Evolutionary conservation across 352 stramenopile species (phyloP).

Genomic region (Phytopythium mirpurense): DNA sequence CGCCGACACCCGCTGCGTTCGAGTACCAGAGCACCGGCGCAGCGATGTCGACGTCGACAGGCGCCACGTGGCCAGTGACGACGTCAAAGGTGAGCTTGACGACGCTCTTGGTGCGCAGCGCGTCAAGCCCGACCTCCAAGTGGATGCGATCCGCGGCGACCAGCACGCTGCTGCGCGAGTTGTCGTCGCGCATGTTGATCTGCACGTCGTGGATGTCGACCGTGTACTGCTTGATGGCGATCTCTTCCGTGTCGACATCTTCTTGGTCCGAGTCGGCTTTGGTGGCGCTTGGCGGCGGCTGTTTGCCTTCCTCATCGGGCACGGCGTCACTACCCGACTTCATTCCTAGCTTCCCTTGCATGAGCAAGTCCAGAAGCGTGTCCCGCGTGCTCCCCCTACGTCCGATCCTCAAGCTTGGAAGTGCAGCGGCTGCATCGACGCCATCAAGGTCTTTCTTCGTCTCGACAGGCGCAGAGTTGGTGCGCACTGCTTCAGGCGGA

Average conservation of each 20-base stretch:
- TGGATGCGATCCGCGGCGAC: conserved; percentile 75
- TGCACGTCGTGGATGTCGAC: conserved; percentile 71
- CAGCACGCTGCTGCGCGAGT: conserved; percentile 57
- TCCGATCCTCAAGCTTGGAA: conserved; percentile 1
- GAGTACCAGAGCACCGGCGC: conserved; percentile 73
- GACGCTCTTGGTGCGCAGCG: conserved; percentile 34
- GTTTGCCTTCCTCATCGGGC: conserved; percentile 11
- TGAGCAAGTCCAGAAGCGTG: conserved; percentile 60
- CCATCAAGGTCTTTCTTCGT: not conserved
- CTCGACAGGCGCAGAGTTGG: not conserved
- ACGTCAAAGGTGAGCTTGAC: conserved; percentile 57
- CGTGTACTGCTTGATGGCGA: conserved; percentile 69
- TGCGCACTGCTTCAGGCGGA: not conserved
- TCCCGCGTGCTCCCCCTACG: conserved; percentile 48
- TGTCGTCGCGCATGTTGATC: conserved; percentile 75
- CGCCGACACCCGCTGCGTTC: conserved; percentile 8
- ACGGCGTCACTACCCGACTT: conserved; percentile 20
- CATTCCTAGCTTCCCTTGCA: conserved; percentile 68
- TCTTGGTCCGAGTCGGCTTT: conserved; percentile 9
- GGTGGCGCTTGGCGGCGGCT: conserved; percentile 6
- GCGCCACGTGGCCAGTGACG: conserved; percentile 65
- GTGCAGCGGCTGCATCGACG: not conserved
- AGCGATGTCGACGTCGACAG: conserved; percentile 71
- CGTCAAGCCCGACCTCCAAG: conserved; percentile 60
- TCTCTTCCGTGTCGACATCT: conserved; percentile 17